A percentile compares a stretch with the other conserved stretches of the same genome.
Conservation (phyloP, 257 asterid genomes). For the Thymus mandschuricus region DNA sequence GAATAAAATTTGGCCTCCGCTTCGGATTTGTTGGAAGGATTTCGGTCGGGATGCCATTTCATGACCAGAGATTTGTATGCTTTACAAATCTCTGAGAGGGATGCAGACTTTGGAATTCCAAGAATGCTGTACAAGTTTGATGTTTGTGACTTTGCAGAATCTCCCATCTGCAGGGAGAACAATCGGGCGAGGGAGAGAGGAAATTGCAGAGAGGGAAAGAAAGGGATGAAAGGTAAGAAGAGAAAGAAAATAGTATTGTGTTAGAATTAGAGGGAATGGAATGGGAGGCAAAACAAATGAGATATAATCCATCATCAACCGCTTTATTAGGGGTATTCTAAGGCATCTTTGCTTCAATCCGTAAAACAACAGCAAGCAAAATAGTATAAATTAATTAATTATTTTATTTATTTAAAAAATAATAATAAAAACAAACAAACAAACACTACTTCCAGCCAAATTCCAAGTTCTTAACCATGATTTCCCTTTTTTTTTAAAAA, state of each 20-base stretch:
- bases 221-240: background rate
- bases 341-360: background rate
- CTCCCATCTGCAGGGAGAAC: slow-evolving; percentile 60
- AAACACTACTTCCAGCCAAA: too few relatives aligned
- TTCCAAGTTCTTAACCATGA: too few relatives aligned
- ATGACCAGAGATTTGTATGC: slow-evolving; percentile 69
- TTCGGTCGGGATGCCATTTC: slow-evolving; percentile 88
- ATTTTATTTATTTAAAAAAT: too few relatives aligned
- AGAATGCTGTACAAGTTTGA: slow-evolving; percentile 59
- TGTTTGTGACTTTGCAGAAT: slow-evolving; percentile 46
- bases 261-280: too few relatives aligned
- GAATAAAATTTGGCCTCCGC: slow-evolving; percentile 63
- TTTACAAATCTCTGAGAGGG: slow-evolving; percentile 71
- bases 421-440: too few relatives aligned
- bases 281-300: too few relatives aligned
- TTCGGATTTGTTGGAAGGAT: slow-evolving; percentile 64
- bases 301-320: slow-evolving; percentile 1
- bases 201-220: slow-evolving; percentile 9
- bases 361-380: too few relatives aligned
- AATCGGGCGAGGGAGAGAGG: background rate
- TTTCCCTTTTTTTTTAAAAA: too few relatives aligned
- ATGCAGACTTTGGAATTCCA: slow-evolving; percentile 70
- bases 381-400: too few relatives aligned
- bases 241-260: background rate
- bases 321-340: slow-evolving; percentile 37